Evolutionary conservation across 2,329 filamentous ascomycete species (phyloP), one percentile per base, ranked within the genome.

Genomic region (Colletotrichum melonis): DNA sequence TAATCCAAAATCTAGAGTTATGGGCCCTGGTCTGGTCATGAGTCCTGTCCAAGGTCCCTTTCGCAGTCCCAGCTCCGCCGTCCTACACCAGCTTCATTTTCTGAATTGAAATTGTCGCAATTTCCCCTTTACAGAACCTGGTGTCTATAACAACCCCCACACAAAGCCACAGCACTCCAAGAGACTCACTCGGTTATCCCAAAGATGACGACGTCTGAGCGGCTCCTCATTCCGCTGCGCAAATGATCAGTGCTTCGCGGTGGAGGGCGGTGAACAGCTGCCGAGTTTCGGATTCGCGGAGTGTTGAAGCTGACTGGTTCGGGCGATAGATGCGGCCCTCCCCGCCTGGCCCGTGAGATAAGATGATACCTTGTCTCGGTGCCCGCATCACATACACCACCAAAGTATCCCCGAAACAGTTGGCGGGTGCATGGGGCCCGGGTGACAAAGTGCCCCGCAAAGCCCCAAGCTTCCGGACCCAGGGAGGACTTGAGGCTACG

Each of bases 261-360:
- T 66, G 67, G 67, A 73, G 42, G 46, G 60, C 67, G 56, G 67
- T 73, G 67, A 70, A 56, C 59, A 52, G 59, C 67, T 73, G 70
- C 55, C 66, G 66, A 66, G 71, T 73, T 73, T 73, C 70, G 70
- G 70, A 73, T 65, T 69, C 26, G 26, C 59, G 42, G 65, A 38
- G 54, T 68, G 59, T 64, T 69, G 65, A 60, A 73, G 69, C 54
- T 69, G 54, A 69, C 69, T 72, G 69, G 69, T 66, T 69, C 67
- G 30, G 60, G 60, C 54, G 55, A 60, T 35, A 32, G 16, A 55
- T 49, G 54, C 28, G 58, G 65, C 26, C 58, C 54, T 62, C 49
- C 38, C 38, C 52, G 52, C 57, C 52, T 56, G 9, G 22, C 11
- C 22, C 11, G 28, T 26, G 58, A 60, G 71, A 73, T 73, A 73